A percentile compares a stretch with the other conserved stretches of the same genome.
Evolutionary conservation across 345 rosid genomes (phyloP).

Genomic region (Lepidium didymum): DNA sequence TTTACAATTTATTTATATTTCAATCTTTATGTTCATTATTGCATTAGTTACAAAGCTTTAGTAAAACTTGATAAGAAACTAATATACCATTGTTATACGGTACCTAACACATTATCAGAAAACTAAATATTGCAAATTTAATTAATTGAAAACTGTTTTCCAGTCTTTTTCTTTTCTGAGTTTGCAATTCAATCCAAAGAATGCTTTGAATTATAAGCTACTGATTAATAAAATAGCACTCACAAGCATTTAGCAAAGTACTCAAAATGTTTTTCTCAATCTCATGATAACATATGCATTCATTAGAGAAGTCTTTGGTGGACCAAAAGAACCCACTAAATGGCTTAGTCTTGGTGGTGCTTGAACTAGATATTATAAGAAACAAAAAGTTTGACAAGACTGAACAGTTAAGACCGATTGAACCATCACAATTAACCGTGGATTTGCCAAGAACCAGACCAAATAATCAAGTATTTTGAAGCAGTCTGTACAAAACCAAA

Average conservation of each 20-base stretch:
- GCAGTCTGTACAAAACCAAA: not conserved
- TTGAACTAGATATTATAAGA: not conserved
- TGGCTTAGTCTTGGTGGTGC: not conserved
- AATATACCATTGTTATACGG: not conserved
- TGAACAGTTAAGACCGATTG: not conserved
- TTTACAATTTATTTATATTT: not conserved
- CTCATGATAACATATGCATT: not conserved
- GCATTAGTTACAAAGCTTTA: not conserved
- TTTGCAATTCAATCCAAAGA: slow-evolving; percentile 17
- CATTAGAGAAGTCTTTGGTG: not conserved
- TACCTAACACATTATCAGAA: slow-evolving; percentile 4
- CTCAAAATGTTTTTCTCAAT: not conserved
- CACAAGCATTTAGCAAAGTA: not conserved
- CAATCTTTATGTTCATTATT: not conserved
- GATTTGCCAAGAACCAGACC: not conserved
- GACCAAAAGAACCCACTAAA: not conserved
- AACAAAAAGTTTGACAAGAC: too few species aligned
- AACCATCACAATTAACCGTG: not conserved
- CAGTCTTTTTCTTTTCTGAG: not conserved
- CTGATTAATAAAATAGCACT: not conserved
- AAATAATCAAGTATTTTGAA: not conserved
- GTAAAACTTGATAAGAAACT: not conserved
- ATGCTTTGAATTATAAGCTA: not conserved
- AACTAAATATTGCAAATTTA: not conserved
- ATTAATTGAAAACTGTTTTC: not conserved